Conservation (phyloP, 768 basidiomycete genomes). For the Suillus sp. region DNA sequence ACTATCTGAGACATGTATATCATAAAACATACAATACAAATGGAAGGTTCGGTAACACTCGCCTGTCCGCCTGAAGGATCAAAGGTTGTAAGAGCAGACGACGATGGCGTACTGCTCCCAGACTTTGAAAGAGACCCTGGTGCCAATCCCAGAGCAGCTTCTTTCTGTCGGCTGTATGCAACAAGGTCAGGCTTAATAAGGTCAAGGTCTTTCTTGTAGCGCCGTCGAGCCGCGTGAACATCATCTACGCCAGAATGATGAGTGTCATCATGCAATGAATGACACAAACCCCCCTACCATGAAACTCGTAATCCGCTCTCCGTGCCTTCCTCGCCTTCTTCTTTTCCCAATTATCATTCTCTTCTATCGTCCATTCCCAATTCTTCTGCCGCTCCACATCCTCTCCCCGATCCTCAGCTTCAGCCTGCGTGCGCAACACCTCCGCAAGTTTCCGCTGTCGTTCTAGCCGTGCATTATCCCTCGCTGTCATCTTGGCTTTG, state of each 20-base stretch:
- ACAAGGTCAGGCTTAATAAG: slow-evolving; percentile 84
- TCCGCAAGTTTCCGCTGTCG: slow-evolving; percentile 91
- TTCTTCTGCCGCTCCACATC: slow-evolving; percentile 90
- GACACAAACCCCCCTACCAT: slow-evolving; percentile 56
- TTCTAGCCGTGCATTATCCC: slow-evolving; percentile 84
- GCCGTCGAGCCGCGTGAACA: slow-evolving; percentile 81
- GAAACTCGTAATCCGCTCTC: slow-evolving; percentile 88
- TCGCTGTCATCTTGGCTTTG: slow-evolving; percentile 71
- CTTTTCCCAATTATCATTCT: slow-evolving; percentile 97
- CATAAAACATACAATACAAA: slow-evolving; percentile 14
- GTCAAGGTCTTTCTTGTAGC: slow-evolving; percentile 93
- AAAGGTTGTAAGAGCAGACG: slow-evolving; percentile 49
- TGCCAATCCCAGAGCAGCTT: slow-evolving; percentile 73
- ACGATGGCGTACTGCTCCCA: slow-evolving; percentile 35
- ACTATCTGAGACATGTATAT: slow-evolving; percentile 40
- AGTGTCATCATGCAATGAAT: neutral
- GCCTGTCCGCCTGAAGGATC: slow-evolving; percentile 48
- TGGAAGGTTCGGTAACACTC: slow-evolving; percentile 27
- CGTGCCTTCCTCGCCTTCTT: slow-evolving; percentile 80
- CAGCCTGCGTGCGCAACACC: slow-evolving; percentile 77
- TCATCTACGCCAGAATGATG: slow-evolving; percentile 60
- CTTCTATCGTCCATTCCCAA: slow-evolving; percentile 95
- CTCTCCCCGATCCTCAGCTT: slow-evolving; percentile 90
- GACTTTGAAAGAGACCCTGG: slow-evolving; percentile 62
- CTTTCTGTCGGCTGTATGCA: slow-evolving; percentile 89